Conservation (phyloP, 257 asterid species). For the Echium plantagineum region DNA sequence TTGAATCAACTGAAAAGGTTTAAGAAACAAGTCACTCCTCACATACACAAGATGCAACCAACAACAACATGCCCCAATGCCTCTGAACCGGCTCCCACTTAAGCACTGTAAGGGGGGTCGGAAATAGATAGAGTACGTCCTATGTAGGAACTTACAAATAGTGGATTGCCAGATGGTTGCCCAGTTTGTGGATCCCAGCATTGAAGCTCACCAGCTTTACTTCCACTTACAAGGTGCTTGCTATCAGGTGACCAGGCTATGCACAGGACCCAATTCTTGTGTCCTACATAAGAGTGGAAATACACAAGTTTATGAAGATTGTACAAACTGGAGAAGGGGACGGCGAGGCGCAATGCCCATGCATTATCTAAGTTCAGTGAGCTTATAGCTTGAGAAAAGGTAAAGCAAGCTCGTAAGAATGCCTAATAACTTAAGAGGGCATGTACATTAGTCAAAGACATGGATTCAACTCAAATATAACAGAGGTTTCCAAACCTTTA, state of each 20-base stretch:
- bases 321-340: neutral
- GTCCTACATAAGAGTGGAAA: conserved; percentile 36
- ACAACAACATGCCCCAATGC: no score
- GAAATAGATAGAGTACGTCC: conserved; percentile 1
- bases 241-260: conserved; percentile 97
- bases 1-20: no score
- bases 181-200: conserved; percentile 95
- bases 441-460: neutral
- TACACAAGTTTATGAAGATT: neutral
- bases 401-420: no score
- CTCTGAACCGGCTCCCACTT: no score
- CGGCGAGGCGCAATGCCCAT: neutral
- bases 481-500: conserved; percentile 40
- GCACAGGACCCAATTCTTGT: conserved; percentile 86
- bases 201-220: conserved; percentile 78
- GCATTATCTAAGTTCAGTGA: neutral
- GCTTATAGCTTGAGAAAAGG: neutral
- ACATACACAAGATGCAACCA: no score
- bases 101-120: no score
- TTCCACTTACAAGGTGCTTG: conserved; percentile 82
- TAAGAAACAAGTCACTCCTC: no score
- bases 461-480: neutral
- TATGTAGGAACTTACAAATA: conserved; percentile 36
- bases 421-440: no score
- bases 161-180: conserved; percentile 62